Base-by-base conservation (phyloP, 192 early-diverging fungal species). In the Podochytrium sp. region DNA sequence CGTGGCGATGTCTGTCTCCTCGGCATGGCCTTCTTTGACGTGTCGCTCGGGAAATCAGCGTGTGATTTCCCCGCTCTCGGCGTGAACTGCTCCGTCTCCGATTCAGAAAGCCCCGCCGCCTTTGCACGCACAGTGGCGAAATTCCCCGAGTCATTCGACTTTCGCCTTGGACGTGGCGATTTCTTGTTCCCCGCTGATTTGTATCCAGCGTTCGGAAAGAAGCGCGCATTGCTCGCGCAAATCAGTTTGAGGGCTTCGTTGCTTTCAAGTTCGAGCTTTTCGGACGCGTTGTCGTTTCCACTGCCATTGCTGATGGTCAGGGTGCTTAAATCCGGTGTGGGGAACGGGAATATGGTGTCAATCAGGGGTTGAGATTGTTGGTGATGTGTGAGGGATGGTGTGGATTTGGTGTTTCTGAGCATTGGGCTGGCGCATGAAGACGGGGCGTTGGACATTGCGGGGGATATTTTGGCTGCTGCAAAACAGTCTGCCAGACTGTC, bases 261-360 rank as follows among this genome's bases (percentile, higher is more conserved):
- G 25, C 38, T 71, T 16, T 71, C 40, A 34, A 68, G 66, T 47
- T 49, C 47, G 32, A 37, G 55, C 55, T 55, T 52, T 63, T 16
- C 37, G 29, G 33, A 38, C 20, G 29, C 61, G 14, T 57, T n/a
- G 16, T 57, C 29, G 55, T 27, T 57, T 47, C 43, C n/a, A 47
- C 43, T 47, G 7, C 10, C 20, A 47, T 47, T 47, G 10, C 43
- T 20, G 10, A 57, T 10, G 12, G 7, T 39, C 10, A 63, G 63
- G 10, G 66, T 39, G 3, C 38, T 59, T 1, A 60, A 6, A 33
- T 71, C 69, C 3, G 69, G 69, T 42, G 56, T 39, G 39, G 53
- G 38, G 41, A 71, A 59, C 27, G 69, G 69, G 32, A 71, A 71
- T 5, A 71, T 43, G 25, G 52, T 71, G 56, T 71, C 69, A 16